These are phyloP conservation scores for Pelargonium exstipulatum DNA, from an alignment of 441 rosid genomes.

Conservation along the genomic window DNA sequence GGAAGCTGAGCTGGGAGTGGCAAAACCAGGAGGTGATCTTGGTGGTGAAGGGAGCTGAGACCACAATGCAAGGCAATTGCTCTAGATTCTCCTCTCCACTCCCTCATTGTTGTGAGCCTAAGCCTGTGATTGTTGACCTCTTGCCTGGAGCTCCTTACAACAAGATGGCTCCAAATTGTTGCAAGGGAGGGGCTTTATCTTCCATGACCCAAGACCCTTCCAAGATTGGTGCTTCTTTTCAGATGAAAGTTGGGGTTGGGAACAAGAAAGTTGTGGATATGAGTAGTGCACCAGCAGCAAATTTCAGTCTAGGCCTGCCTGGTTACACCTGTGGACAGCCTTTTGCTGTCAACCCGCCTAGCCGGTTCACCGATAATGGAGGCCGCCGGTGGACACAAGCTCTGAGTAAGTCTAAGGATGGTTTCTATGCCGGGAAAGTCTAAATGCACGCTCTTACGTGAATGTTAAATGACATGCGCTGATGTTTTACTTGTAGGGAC, in stretches of 20 bases:
- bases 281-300: slow-evolving; percentile 34
- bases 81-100: slow-evolving; percentile 57
- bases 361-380: not conserved
- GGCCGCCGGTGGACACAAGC: slow-evolving; percentile 36
- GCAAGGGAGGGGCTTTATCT: slow-evolving; percentile 52
- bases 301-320: slow-evolving; percentile 46
- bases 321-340: slow-evolving; percentile 63
- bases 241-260: slow-evolving; percentile 50
- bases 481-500: slow-evolving; percentile 45
- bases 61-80: slow-evolving; percentile 73
- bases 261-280: slow-evolving; percentile 39
- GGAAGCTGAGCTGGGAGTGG: slow-evolving; percentile 69
- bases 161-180: slow-evolving; percentile 55
- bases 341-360: slow-evolving; percentile 20
- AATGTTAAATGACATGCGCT: not conserved
- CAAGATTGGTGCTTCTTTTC: slow-evolving; percentile 45
- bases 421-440: not conserved
- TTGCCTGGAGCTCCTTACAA: slow-evolving; percentile 64
- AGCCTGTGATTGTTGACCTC: slow-evolving; percentile 51
- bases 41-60: slow-evolving; percentile 60
- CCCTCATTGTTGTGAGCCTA: slow-evolving; percentile 58
- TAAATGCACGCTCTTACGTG: too few species aligned
- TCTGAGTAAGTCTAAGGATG: slow-evolving; percentile 35
- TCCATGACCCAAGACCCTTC: slow-evolving; percentile 61
- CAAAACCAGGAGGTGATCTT: slow-evolving; percentile 60